phyloP scores from a whole-genome alignment of 169 alveolate species.

The Plasmodium yoelii region DNA sequence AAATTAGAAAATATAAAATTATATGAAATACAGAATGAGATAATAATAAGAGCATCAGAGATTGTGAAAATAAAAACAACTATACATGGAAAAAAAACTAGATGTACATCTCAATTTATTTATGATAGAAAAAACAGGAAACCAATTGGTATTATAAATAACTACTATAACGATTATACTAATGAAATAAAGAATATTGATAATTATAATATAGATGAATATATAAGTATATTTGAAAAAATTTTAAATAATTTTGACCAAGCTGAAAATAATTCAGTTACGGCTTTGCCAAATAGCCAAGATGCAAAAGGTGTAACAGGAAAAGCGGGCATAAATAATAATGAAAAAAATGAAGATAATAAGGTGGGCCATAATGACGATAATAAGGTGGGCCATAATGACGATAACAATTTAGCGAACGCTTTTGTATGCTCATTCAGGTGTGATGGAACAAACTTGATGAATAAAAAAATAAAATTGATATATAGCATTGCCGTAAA shows the following conservation, averaged over 20 bases:
- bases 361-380: too few relatives aligned
- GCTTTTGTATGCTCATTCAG: constrained; percentile 25
- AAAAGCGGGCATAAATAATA: too few relatives aligned
- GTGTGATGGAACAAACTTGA: constrained; percentile 11
- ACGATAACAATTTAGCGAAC: too few relatives aligned
- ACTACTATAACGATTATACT: constrained; percentile 22
- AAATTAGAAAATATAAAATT: constrained; percentile 65
- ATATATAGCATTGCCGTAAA: constrained; percentile 22
- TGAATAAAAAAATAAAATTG: constrained; percentile 17
- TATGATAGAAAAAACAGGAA: constrained; percentile 41
- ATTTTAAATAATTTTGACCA: constrained; percentile 38
- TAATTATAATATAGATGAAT: constrained; percentile 40
- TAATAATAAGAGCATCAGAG: constrained; percentile 77
- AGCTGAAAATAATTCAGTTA: not conserved
- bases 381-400: too few relatives aligned
- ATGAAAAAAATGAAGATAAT: too few relatives aligned
- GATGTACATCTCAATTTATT: constrained; percentile 81
- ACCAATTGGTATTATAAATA: not conserved
- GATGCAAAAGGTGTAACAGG: too few relatives aligned
- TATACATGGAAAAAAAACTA: constrained; percentile 81
- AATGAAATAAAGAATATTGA: constrained; percentile 30
- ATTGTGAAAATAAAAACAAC: constrained; percentile 81
- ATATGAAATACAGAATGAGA: constrained; percentile 38
- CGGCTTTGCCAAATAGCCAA: not conserved
- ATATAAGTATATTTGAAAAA: constrained; percentile 31